Base-by-base conservation (phyloP, 257 asterid species). In the Solanum sitiens region DNA sequence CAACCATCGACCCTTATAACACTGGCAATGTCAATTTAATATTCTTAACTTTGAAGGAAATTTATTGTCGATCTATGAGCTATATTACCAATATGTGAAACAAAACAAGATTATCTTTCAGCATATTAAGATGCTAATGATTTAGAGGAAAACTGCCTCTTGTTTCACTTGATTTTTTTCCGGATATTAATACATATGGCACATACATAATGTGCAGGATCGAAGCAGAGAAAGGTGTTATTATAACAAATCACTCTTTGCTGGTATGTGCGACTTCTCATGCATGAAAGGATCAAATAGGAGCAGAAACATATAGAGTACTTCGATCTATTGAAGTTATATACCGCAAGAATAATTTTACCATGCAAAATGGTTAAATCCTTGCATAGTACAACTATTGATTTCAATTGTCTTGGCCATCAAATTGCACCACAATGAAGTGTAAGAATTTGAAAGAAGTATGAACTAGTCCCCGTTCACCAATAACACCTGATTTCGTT, bases 191-290 rank as follows among this genome's bases (percentile, higher is more conserved):
- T 74, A 61, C 32, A 53, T 56, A 68, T 76, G 83, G 88, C 63
- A 74, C 47, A 83, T 88, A 87, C 87, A 72, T 91, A 77, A 53
- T 92, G 89, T 86, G 88, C 98, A 97, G 98, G 99, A 94, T 92
- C 85, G 99, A 97, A 92, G 92, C 98, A 86, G 99, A 97, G 92
- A 97, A 95, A 93, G 99, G 99, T 86, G 88, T 95, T 92, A 92
- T 95, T 91, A 90, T 97, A 90, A 95, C 98, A 39, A 95, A 92
- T 90, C 98, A 95, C 92, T 97, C 99, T 82, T 89, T 97, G 75
- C 89, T 93, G 91, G 99, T 96, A 95, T 88, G 98, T 89, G 59
- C 15, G 50, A 37, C 74, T 86, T 89, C 83, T 79, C 85, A 70
- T 88, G 63, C 89, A 84, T 71, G 89, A 80, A 83, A 84, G 91